Evolutionary conservation across 345 rosid species (phyloP), one percentile per base, ranked within the genome.

Genomic region (Brassica rapa): DNA sequence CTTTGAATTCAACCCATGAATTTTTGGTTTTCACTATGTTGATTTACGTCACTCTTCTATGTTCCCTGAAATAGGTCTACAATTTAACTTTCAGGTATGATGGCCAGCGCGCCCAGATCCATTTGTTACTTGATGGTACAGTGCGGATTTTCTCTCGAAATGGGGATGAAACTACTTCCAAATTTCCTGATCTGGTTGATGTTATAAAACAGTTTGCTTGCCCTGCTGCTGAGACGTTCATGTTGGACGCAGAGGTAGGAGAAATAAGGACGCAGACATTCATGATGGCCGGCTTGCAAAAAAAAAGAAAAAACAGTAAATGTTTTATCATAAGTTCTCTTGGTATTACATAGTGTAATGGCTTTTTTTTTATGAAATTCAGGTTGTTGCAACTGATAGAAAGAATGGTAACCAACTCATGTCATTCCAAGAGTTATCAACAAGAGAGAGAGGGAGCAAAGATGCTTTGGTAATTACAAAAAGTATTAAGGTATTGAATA

Each of bases 31-130:
- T 19, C 19, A 46, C 56, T n/a, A 19, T n/a, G 6, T n/a, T 77
- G 56, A 37, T 35, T 15, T 78, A 14, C 43, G 72, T 27, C 71
- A 59, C 29, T 39, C 37, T 66, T 65, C 5, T 76, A 7, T 74
- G 10, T 9, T 11, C 60, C 62, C 11, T 68, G 80, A 70, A 14
- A 35, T 59, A 46, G 62, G 39, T 43, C 1, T 61, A 35, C 19
- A 46, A n/a, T 23, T 63, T 33, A 37, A 53, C 73, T 84, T 68
- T 68, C 86, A 93, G 98, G 69, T 93, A 90, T 80, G 98, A 91
- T 80, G 98, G 97, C 73, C 96, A 93, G 80, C 96, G 97, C 41
- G 94, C 96, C 53, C 98, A 93, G 84, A 90, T 93, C 77, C 96
- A 91, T 85, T 83, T 80, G 86, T 81, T 87, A 82, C 30, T 35